Conservation (phyloP, 2,329 filamentous ascomycete species). For the Diaporthe sp. region DNA sequence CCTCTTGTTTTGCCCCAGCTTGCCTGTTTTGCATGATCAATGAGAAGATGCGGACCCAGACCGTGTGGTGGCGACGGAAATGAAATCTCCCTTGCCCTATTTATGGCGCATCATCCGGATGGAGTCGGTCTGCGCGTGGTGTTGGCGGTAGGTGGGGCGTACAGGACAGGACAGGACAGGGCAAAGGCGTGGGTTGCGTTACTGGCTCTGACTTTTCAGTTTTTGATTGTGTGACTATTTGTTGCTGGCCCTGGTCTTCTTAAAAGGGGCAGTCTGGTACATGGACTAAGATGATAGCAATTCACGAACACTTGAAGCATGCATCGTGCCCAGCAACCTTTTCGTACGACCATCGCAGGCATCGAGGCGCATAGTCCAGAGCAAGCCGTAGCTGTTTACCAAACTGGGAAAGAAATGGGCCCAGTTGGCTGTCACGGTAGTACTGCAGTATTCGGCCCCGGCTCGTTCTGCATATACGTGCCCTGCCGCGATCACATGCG, state of each 20-base stretch:
- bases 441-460: too few species aligned
- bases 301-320: constrained; percentile 11
- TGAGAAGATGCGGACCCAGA: constrained; percentile 9
- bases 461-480: background rate
- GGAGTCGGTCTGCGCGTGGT: constrained; percentile 28
- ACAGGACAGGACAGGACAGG: constrained; percentile 13
- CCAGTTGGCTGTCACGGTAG: background rate
- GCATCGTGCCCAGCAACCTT: background rate
- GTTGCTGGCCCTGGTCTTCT: background rate
- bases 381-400: too few species aligned
- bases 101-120: background rate
- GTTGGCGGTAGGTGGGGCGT: constrained; percentile 29
- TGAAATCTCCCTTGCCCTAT: background rate
- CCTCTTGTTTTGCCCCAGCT: background rate
- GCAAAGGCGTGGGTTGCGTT: constrained; percentile 8
- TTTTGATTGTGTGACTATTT: constrained; percentile 27
- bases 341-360: background rate
- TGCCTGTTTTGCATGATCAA: constrained; percentile 20
- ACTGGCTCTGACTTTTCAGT: constrained; percentile 16
- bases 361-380: background rate
- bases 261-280: constrained; percentile 9
- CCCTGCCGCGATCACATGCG: background rate
- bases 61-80: background rate
- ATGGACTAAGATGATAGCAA: constrained; percentile 13
- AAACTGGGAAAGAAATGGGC: background rate